Evolutionary conservation across 306 rosid species (phyloP), one percentile per base, ranked within the genome.

Genomic region (Medicago truncatula): DNA sequence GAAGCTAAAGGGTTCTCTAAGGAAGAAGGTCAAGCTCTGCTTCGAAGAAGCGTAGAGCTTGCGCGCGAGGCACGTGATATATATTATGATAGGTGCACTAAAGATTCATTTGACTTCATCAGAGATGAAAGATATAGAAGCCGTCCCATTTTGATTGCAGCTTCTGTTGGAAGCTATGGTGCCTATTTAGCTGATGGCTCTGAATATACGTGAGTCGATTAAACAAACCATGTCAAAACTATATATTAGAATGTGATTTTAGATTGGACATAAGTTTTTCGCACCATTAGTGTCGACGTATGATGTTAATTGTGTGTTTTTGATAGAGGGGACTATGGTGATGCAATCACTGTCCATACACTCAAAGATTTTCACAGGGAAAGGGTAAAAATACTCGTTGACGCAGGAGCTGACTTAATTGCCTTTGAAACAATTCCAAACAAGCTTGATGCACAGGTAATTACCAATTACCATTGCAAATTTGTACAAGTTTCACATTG

Each of bases 161-260:
- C 98, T 71, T 95, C 98, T 7, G 90, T 92, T 16, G 98, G 98
- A 63, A 94, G 98, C 75, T 95, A 92, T 60, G 98, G 96, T 0
- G 97, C 98, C 20, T 90, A 87, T 82, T 85, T 92, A 81, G 91
- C 96, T 16, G 96, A 89, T 58, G 93, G 95, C 8, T 88, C 95
- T 7, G 95, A 87, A 76, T 88, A 91, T 61, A 61, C 67, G 67
- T 61, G 11, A 61, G 67, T 61, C 41, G 15, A 61, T 14, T 61
- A 14, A 28, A 60, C 17, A 2, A 5, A 8, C 8, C 14, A 56
- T 52, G 54, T 34, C 54, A 15, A 49, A 49, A 15, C n/a, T 14
- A 34, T 34, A 34, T 34, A 34, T 34, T 34, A 34, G 36, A 21
- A 21, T 25, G 28, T 25, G 28, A 25, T 21, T 28, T 31, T 31